phyloP scores from a whole-genome alignment of 306 rosid genomes.

The Inga leiocalycina region DNA sequence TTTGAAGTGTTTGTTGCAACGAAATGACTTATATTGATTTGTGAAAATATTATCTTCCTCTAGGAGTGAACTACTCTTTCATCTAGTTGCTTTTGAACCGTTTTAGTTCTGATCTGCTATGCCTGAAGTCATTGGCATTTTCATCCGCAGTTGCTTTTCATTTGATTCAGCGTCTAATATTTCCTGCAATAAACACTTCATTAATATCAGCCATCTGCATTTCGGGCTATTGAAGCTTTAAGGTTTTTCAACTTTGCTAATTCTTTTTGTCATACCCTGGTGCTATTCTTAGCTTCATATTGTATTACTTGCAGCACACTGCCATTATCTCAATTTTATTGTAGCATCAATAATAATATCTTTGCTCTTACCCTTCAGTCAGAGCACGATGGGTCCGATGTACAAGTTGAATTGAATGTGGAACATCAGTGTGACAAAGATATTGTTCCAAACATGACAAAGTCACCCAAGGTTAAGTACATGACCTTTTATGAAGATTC shows the following conservation, averaged over 20 bases:
- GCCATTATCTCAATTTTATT: constrained; percentile 9
- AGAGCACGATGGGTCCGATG: constrained; percentile 94
- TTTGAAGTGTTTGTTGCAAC: constrained; percentile 16
- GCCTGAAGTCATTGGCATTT: constrained; percentile 16
- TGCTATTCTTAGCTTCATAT: constrained; percentile 26
- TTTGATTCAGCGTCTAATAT: constrained; percentile 19
- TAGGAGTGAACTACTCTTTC: not conserved
- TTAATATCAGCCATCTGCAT: constrained; percentile 23
- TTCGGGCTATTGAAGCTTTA: constrained; percentile 6
- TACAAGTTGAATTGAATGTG: constrained; percentile 78
- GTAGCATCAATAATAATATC: constrained; percentile 20
- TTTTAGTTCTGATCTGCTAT: constrained; percentile 18
- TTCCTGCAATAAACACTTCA: constrained; percentile 16
- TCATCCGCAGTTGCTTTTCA: constrained; percentile 15
- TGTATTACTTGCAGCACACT: constrained; percentile 20
- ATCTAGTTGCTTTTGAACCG: constrained; percentile 2
- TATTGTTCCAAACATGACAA: constrained; percentile 81
- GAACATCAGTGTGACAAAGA: constrained; percentile 72
- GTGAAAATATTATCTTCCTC: not conserved
- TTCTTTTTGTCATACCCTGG: constrained; percentile 9
- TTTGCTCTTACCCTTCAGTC: constrained; percentile 53
- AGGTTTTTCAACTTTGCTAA: constrained; percentile 32
- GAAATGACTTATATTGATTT: not conserved
- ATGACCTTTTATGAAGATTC: constrained; percentile 93
- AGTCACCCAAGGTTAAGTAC: constrained; percentile 72